Conservation (phyloP, 2,329 filamentous ascomycete genomes). For the Zymoseptoria crescenta region DNA sequence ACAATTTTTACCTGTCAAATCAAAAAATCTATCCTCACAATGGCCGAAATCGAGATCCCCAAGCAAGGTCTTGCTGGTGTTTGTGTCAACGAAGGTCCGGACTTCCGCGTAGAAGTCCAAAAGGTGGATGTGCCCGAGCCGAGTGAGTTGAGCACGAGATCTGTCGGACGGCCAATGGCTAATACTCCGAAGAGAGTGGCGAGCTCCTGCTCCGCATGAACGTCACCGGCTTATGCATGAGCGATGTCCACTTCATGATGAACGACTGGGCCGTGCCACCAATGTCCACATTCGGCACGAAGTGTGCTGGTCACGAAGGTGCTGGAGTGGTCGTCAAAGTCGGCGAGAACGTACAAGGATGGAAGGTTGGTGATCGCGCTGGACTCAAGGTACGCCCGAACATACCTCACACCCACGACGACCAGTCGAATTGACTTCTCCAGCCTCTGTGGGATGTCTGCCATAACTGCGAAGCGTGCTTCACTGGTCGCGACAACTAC, state of each 20-base stretch:
- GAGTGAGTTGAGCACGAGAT: constrained; percentile 26
- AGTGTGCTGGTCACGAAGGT: constrained; percentile 42
- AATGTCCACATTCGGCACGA: constrained; percentile 36
- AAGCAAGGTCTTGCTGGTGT: constrained; percentile 46
- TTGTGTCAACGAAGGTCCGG: constrained; percentile 43
- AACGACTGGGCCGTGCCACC: constrained; percentile 44
- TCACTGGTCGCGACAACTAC: constrained; percentile 47
- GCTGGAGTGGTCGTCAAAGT: constrained; percentile 52
- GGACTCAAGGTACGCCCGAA: constrained; percentile 29
- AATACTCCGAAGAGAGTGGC: constrained; percentile 25
- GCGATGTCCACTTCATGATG: constrained; percentile 54
- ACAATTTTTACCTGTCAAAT: not conserved
- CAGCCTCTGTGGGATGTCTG: constrained; percentile 46
- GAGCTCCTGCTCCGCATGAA: constrained; percentile 52
- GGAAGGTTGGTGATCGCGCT: constrained; percentile 47
- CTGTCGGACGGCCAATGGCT: not conserved
- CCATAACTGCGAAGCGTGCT: constrained; percentile 42
- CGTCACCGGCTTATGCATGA: constrained; percentile 50
- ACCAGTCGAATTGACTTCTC: constrained; percentile 22
- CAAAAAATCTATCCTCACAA: not conserved
- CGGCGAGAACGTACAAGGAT: constrained; percentile 45
- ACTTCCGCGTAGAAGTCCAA: constrained; percentile 43
- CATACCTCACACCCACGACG: not conserved
- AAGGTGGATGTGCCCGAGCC: constrained; percentile 43
- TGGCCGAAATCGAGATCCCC: constrained; percentile 34